Percentiles rank a stretch among this genome's conserved stretches.
Conservation (phyloP, 495 filamentous ascomycete species). For the Aspergillus incahuasiensis region DNA sequence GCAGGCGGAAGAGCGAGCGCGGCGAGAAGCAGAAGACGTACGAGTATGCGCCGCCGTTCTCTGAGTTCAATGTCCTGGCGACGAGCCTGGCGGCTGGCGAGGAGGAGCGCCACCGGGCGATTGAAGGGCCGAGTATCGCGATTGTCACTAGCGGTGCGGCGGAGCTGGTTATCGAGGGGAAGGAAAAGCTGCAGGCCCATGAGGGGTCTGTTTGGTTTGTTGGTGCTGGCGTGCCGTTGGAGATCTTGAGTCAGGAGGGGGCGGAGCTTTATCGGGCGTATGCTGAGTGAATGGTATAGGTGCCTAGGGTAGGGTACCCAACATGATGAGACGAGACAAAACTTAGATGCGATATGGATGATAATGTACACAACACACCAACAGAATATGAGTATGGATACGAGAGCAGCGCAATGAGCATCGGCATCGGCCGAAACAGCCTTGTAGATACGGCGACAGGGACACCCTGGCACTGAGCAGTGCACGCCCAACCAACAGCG, state of each 20-base stretch:
- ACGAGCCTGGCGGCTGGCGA: conserved; percentile 53
- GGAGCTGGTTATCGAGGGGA: conserved; percentile 42
- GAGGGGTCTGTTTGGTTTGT: conserved; percentile 67
- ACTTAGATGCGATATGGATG: too few relatives aligned
- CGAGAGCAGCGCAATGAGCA: not conserved
- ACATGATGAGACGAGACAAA: not conserved
- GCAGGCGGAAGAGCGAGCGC: conserved; percentile 42
- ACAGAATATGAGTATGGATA: not conserved
- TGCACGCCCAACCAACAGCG: not conserved
- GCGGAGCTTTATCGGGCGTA: conserved; percentile 53
- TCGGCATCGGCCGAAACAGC: not conserved
- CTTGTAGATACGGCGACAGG: too few relatives aligned
- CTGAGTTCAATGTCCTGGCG: conserved; percentile 67
- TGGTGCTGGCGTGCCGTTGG: conserved; percentile 52
- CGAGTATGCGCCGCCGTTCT: conserved; percentile 62
- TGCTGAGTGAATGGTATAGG: conserved; percentile 44
- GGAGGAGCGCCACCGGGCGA: conserved; percentile 50
- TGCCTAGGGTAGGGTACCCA: too few relatives aligned
- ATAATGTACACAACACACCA: not conserved
- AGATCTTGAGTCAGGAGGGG: conserved; percentile 58
- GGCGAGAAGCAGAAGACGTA: conserved; percentile 55
- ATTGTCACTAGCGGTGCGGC: conserved; percentile 61
- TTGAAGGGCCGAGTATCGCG: conserved; percentile 61
- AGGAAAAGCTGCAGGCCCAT: conserved; percentile 45
- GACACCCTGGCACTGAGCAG: too few relatives aligned